Evolutionary conservation across 2,329 filamentous ascomycete genomes (phyloP).

Genomic region (Alternaria atra): DNA sequence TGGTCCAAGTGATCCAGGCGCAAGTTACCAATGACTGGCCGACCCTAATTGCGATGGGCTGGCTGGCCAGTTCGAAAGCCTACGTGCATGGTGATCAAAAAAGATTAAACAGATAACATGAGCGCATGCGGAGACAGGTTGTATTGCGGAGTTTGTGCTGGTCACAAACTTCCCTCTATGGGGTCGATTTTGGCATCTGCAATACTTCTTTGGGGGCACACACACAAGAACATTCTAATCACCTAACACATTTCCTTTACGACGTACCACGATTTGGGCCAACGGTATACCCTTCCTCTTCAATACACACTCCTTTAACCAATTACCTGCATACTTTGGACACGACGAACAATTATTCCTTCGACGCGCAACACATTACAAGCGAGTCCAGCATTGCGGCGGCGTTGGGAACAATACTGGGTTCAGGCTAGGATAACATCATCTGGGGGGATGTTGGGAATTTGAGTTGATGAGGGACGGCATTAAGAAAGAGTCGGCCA

Average conservation of each 20-base stretch:
- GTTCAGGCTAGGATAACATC: slow-evolving; percentile 25
- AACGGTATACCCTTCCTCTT: slow-evolving; percentile 39
- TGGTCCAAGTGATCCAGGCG: slow-evolving; percentile 43
- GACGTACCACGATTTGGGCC: slow-evolving; percentile 40
- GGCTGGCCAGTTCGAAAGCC: slow-evolving; percentile 33
- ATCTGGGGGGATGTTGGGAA: slow-evolving; percentile 15
- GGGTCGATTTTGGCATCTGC: slow-evolving; percentile 9
- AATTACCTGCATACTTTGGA: slow-evolving; percentile 25
- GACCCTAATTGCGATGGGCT: slow-evolving; percentile 28
- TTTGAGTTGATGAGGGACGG: slow-evolving; percentile 24
- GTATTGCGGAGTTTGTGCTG: slow-evolving; percentile 41
- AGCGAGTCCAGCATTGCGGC: slow-evolving; percentile 21
- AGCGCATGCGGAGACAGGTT: slow-evolving; percentile 7
- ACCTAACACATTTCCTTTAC: slow-evolving; percentile 30
- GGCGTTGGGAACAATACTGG: slow-evolving; percentile 34
- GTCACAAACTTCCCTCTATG: slow-evolving; percentile 31
- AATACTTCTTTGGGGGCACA: slow-evolving; percentile 22
- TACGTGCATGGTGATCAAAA: slow-evolving; percentile 37
- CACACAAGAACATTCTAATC: slow-evolving; percentile 40
- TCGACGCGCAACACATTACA: slow-evolving; percentile 12
- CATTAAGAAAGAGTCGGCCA: slow-evolving; percentile 17
- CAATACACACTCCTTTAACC: slow-evolving; percentile 20
- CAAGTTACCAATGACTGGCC: slow-evolving; percentile 49
- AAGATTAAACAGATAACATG: slow-evolving; percentile 15
- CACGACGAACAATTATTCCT: slow-evolving; percentile 10